These are phyloP conservation scores for Sporothrix pallida DNA, from an alignment of 2,329 filamentous ascomycete genomes.

Conservation along the genomic window DNA sequence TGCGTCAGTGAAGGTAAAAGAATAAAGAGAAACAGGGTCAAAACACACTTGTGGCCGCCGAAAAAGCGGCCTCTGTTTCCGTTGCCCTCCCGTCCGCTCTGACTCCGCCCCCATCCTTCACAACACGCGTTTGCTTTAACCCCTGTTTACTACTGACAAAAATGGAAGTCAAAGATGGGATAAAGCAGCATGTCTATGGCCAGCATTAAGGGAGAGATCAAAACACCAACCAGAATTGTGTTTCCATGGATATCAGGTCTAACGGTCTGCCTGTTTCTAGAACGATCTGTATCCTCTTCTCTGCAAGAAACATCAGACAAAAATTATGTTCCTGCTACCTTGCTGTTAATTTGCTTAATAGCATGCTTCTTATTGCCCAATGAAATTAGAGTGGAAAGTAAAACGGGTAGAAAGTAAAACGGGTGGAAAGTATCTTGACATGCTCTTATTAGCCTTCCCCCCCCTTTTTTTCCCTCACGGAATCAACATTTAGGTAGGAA, in stretches of 20 bases:
- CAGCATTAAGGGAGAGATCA: too few relatives aligned
- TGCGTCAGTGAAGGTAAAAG: neutral
- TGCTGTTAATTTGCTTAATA: neutral
- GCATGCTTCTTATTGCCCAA: neutral
- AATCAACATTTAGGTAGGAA: neutral
- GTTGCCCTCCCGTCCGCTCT: neutral
- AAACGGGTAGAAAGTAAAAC: neutral
- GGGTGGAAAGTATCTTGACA: neutral
- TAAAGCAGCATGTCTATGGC: neutral
- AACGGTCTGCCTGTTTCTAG: slow-evolving; percentile 7
- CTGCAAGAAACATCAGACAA: too few relatives aligned
- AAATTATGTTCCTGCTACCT: neutral
- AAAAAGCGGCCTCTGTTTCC: neutral
- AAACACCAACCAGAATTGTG: neutral
- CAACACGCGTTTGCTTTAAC: neutral
- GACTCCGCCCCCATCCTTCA: neutral
- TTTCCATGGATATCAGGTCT: neutral
- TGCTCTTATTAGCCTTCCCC: neutral
- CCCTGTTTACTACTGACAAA: neutral
- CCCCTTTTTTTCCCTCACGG: neutral
- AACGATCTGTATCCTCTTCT: neutral
- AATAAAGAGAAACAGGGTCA: slow-evolving; percentile 16
- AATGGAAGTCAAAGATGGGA: neutral
- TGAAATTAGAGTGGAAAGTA: neutral
- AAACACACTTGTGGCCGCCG: neutral